Conservation (phyloP, 108 stramenopile genomes). For the Fistulifera pelliculosa region DNA sequence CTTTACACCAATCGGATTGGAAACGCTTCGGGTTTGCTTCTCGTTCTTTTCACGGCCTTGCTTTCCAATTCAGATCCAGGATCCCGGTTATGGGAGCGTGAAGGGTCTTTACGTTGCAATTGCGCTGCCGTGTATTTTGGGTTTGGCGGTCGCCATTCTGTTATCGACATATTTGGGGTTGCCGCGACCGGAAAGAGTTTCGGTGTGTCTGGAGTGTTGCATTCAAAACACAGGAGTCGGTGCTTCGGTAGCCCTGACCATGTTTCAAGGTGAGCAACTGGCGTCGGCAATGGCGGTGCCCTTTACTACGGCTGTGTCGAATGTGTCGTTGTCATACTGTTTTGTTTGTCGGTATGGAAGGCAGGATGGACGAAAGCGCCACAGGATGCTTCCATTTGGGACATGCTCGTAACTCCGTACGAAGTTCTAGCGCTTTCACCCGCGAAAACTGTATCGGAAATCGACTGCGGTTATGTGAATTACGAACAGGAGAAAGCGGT, state of each 20-base stretch:
- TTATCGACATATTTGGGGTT: constrained; percentile 46
- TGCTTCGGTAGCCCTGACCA: constrained; percentile 51
- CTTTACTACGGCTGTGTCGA: constrained; percentile 49
- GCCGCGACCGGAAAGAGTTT: constrained; percentile 79
- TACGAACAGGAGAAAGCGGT: no score
- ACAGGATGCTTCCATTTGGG: constrained; percentile 29
- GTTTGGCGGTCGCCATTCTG: constrained; percentile 47
- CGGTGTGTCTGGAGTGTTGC: constrained; percentile 74
- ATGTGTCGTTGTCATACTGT: constrained; percentile 39
- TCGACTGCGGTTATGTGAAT: no score
- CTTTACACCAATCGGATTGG: constrained; percentile 51
- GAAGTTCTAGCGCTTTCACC: constrained; percentile 20
- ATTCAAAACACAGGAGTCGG: constrained; percentile 86
- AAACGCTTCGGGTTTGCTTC: constrained; percentile 64
- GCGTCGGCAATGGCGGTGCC: constrained; percentile 55
- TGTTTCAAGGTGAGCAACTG: constrained; percentile 34
- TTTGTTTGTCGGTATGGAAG: constrained; percentile 45
- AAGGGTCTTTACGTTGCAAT: constrained; percentile 62
- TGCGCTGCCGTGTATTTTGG: constrained; percentile 54
- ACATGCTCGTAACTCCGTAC: constrained; percentile 36
- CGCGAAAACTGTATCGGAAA: no score
- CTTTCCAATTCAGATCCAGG: constrained; percentile 27
- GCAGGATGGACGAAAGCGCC: constrained; percentile 63
- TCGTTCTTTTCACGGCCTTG: constrained; percentile 54
- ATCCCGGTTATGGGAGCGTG: constrained; percentile 61